A percentile compares a stretch with the other conserved stretches of the same genome.
These are phyloP conservation scores for Cruciata laevipes DNA, from an alignment of 257 asterid species.

Conservation along the genomic window DNA sequence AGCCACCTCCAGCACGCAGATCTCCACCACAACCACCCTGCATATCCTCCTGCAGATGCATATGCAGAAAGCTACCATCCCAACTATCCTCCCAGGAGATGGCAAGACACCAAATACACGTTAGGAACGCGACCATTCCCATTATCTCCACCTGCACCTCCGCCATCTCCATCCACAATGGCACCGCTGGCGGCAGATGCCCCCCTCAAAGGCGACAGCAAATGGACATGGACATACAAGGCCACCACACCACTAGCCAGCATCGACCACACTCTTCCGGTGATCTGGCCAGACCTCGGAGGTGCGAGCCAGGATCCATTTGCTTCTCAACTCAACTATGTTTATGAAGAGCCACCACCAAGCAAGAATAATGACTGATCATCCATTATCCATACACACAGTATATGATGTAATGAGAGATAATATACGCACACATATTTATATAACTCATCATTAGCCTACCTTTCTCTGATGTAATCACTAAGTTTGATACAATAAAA, in stretches of 20 bases:
- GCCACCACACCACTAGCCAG: background rate
- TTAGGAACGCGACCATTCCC: background rate
- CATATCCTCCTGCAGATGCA: background rate
- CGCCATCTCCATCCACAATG: background rate
- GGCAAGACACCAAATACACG: background rate
- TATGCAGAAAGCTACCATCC: background rate
- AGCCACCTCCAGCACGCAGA: background rate
- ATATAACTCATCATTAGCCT: too few species aligned
- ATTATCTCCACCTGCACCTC: background rate
- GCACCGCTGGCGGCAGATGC: background rate
- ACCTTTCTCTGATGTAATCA: background rate
- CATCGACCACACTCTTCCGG: background rate
- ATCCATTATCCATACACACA: background rate
- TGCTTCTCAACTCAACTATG: background rate
- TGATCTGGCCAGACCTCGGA: background rate
- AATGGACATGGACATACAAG: background rate
- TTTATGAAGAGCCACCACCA: background rate
- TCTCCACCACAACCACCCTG: background rate
- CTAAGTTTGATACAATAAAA: conserved; percentile 5
- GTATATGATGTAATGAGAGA: background rate
- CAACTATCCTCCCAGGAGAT: background rate
- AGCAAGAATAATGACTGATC: background rate
- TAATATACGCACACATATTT: background rate
- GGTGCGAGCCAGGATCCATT: background rate
- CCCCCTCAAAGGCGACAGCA: background rate